These are phyloP conservation scores for Aspergillus kassunensis DNA, from an alignment of 495 filamentous ascomycete species.

Conservation along the genomic window DNA sequence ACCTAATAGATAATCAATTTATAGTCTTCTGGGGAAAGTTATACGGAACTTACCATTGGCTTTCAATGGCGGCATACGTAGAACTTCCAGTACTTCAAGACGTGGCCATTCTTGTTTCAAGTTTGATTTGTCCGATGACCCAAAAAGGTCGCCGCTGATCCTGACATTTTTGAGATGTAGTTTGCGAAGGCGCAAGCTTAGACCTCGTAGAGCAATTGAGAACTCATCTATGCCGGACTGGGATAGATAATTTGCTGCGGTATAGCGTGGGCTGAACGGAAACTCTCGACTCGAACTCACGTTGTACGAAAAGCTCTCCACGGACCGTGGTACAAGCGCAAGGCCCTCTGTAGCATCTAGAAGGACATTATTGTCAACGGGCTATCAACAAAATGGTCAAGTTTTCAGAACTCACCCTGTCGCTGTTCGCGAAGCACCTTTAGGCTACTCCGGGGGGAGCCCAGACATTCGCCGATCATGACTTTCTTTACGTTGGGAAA, in stretches of 20 bases:
- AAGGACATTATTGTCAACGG: too few species aligned
- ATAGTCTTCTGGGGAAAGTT: not conserved
- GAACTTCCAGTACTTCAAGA: not conserved
- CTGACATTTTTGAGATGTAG: constrained; percentile 1
- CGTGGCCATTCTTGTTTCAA: not conserved
- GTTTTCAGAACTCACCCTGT: too few species aligned
- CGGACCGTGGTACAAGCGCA: not conserved
- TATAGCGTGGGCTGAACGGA: not conserved
- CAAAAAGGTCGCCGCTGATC: constrained; percentile 4
- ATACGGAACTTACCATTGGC: constrained; percentile 4
- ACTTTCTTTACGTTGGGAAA: too few species aligned
- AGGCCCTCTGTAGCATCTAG: too few species aligned
- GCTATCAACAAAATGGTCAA: too few species aligned
- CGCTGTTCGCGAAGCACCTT: too few species aligned
- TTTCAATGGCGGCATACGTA: not conserved
- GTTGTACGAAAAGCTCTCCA: not conserved
- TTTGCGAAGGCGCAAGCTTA: not conserved
- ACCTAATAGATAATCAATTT: not conserved
- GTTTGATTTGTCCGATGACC: not conserved
- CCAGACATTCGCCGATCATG: too few species aligned
- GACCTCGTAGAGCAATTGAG: not conserved
- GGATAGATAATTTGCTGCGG: not conserved
- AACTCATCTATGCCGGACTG: not conserved
- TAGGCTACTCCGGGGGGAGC: too few species aligned
- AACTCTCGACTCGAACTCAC: not conserved